Evolutionary conservation across 2,329 filamentous ascomycete genomes (phyloP).

Genomic region (Aspergillus pseudoglaucus): DNA sequence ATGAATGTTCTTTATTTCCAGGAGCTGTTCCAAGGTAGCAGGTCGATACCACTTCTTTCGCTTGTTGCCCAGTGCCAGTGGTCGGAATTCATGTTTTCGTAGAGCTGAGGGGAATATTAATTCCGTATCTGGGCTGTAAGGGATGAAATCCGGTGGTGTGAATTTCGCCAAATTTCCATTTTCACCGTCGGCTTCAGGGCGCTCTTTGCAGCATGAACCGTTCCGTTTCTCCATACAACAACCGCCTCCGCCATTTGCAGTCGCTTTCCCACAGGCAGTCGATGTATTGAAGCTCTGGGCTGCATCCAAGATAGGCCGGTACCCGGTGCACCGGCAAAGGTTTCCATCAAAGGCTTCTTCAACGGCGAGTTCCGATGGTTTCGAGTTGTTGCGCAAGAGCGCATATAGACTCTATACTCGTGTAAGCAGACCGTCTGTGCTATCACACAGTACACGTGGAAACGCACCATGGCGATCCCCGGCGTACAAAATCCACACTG

Average conservation of each 20-base stretch:
- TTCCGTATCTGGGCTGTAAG: constrained; percentile 79
- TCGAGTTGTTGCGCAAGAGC: constrained; percentile 56
- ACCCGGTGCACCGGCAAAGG: constrained; percentile 80
- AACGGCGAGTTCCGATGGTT: constrained; percentile 64
- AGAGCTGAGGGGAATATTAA: constrained; percentile 79
- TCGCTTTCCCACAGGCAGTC: constrained; percentile 49
- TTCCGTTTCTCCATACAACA: constrained; percentile 67
- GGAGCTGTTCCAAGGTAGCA: constrained; percentile 67
- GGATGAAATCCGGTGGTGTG: constrained; percentile 82
- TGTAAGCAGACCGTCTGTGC: no score
- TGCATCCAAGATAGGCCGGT: constrained; percentile 77
- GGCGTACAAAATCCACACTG: constrained; percentile 81
- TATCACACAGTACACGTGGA: no score
- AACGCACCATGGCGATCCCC: constrained; percentile 67
- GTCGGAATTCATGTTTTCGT: constrained; percentile 68
- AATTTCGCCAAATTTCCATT: constrained; percentile 51
- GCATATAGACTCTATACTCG: constrained; percentile 39
- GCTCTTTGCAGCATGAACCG: constrained; percentile 62
- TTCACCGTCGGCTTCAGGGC: constrained; percentile 41
- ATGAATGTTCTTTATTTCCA: constrained; percentile 74
- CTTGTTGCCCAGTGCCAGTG: constrained; percentile 78
- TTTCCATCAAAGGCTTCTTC: constrained; percentile 74
- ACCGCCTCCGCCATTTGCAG: constrained; percentile 53
- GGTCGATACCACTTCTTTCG: constrained; percentile 78
- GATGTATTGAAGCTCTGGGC: constrained; percentile 64